phyloP scores from a whole-genome alignment of 768 basidiomycete genomes.

The Lentinula aciculospora region DNA sequence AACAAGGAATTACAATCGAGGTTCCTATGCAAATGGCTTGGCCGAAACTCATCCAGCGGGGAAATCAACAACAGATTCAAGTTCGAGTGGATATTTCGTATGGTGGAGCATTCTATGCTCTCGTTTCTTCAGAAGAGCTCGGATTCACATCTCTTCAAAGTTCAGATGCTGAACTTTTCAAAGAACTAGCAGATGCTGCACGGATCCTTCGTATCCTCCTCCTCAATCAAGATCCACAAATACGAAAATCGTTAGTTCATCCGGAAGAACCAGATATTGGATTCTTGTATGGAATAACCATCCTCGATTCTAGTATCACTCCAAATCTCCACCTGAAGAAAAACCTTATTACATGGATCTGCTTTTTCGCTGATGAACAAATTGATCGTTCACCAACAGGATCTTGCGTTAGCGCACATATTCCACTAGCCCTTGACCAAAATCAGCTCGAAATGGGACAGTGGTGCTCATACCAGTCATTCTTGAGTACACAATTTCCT shows the following conservation, averaged over 20 bases:
- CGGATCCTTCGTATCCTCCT: conserved; percentile 19
- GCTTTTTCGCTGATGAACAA: conserved; percentile 34
- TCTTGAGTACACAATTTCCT: conserved; percentile 18
- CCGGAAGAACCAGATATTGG: conserved; percentile 25
- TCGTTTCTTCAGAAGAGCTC: conserved; percentile 26
- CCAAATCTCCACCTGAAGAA: neutral
- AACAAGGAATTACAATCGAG: conserved; percentile 19
- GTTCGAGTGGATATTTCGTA: conserved; percentile 29
- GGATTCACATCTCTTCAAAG: conserved; percentile 24
- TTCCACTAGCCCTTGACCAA: conserved; percentile 28
- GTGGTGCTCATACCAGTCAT: conserved; percentile 25
- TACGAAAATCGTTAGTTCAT: conserved; percentile 20
- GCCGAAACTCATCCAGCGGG: conserved; percentile 5
- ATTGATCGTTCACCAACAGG: conserved; percentile 34
- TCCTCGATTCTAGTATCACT: conserved; percentile 18
- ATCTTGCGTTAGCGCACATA: conserved; percentile 31
- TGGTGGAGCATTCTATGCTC: conserved; percentile 34
- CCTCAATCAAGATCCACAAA: conserved; percentile 12
- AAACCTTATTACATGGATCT: conserved; percentile 18
- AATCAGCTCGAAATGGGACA: conserved; percentile 17
- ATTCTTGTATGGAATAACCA: conserved; percentile 32
- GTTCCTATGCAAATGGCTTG: conserved; percentile 23
- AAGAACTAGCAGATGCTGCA: conserved; percentile 24
- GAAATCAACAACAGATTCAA: conserved; percentile 1
- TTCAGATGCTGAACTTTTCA: conserved; percentile 7